Evolutionary conservation across 257 asterid species (phyloP).

Genomic region (Perilla frutescens): DNA sequence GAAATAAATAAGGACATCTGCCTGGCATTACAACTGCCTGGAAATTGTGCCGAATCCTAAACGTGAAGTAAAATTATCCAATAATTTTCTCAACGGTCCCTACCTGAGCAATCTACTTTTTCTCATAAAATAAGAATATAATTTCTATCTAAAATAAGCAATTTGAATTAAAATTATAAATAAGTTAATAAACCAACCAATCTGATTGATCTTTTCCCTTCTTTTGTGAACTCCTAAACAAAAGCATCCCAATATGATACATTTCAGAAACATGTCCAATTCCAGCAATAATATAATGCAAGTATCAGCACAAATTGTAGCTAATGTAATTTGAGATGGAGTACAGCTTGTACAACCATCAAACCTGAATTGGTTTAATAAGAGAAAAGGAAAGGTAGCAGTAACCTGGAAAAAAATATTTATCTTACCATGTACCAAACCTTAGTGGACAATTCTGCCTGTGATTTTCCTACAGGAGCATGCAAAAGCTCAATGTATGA

Average conservation of each 20-base stretch:
- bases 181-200: not conserved
- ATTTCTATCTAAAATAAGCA: not conserved
- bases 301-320: conserved; percentile 8
- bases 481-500: conserved; percentile 14
- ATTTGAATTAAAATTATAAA: not conserved
- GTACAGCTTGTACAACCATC: conserved; percentile 12
- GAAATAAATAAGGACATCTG: not conserved
- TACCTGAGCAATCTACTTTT: not conserved
- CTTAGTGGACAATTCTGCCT: conserved; percentile 76
- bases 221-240: not conserved
- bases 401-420: conserved; percentile 93
- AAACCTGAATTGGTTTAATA: conserved; percentile 1
- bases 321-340: conserved; percentile 15
- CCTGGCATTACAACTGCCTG: not conserved
- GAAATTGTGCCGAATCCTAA: not conserved
- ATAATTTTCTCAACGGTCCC: not conserved
- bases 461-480: conserved; percentile 67
- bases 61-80: not conserved
- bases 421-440: conserved; percentile 82
- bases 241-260: conserved; percentile 40
- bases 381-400: conserved; percentile 32
- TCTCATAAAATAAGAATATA: not conserved
- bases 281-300: conserved; percentile 24
- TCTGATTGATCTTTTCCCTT: not conserved
- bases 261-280: conserved; percentile 26